Conservation (phyloP, 1,139 yeast genomes). For the Debaryomyces sp. region DNA sequence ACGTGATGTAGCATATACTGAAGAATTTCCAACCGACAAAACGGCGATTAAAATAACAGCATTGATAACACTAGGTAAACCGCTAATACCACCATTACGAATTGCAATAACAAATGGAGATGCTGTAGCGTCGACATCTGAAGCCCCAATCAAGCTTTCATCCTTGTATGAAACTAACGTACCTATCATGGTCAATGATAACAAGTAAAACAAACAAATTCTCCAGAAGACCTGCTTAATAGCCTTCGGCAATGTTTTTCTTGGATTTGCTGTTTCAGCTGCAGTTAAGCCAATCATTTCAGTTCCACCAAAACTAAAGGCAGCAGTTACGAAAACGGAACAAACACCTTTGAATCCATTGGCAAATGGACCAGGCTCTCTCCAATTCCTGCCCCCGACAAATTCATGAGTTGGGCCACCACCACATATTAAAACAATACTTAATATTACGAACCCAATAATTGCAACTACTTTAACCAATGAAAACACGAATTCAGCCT, state of each 20-base stretch:
- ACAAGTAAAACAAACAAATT: slow-evolving; percentile 43
- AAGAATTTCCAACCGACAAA: slow-evolving; percentile 50
- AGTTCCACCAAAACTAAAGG: slow-evolving; percentile 46
- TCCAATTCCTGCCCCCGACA: slow-evolving; percentile 44
- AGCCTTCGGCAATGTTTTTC: slow-evolving; percentile 42
- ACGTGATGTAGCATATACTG: slow-evolving; percentile 37
- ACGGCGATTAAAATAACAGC: slow-evolving; percentile 53
- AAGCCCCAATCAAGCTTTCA: slow-evolving; percentile 34
- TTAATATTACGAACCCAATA: slow-evolving; percentile 42
- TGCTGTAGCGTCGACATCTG: slow-evolving; percentile 53
- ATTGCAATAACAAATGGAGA: slow-evolving; percentile 68
- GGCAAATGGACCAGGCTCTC: slow-evolving; percentile 44
- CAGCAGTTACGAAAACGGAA: slow-evolving; percentile 45
- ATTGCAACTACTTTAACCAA: slow-evolving; percentile 42
- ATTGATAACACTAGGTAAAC: slow-evolving; percentile 56
- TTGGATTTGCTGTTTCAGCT: slow-evolving; percentile 44
- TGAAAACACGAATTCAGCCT: slow-evolving; percentile 45
- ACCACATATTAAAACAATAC: slow-evolving; percentile 45
- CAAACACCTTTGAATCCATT: slow-evolving; percentile 47
- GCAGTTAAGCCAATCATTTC: slow-evolving; percentile 46
- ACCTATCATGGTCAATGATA: slow-evolving; percentile 41
- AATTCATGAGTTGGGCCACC: slow-evolving; percentile 42
- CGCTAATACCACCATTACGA: slow-evolving; percentile 52
- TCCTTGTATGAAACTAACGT: slow-evolving; percentile 40
- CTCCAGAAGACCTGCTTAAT: slow-evolving; percentile 51